Percentiles rank a stretch among this genome's conserved stretches.
phyloP scores from a whole-genome alignment of 495 filamentous ascomycete genomes.

The Penicillium goetzii region DNA sequence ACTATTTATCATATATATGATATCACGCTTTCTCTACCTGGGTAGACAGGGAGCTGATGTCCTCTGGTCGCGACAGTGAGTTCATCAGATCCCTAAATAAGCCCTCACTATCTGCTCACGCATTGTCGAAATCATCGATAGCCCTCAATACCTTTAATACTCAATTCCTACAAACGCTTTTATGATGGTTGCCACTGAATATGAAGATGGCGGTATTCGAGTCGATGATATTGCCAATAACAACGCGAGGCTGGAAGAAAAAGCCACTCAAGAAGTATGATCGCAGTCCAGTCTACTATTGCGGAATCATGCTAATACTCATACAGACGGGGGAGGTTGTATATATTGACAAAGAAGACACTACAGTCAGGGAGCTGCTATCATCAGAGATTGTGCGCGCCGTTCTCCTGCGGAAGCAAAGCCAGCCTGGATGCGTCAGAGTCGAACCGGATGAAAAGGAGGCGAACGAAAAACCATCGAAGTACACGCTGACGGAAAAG shows the following conservation, averaged over 20 bases:
- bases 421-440: background rate
- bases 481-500: background rate
- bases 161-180: background rate
- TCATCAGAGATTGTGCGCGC: background rate
- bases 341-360: background rate
- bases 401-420: background rate
- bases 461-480: background rate
- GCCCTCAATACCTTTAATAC: background rate
- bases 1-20: background rate
- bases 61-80: background rate
- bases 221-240: background rate
- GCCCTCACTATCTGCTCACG: background rate
- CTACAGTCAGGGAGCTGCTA: background rate
- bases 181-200: background rate
- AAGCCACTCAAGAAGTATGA: background rate
- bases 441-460: background rate
- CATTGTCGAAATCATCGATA: background rate
- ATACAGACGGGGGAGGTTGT: background rate
- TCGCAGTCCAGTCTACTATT: background rate
- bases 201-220: background rate
- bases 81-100: background rate
- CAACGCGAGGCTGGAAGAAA: background rate
- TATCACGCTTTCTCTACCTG: background rate
- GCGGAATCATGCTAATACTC: background rate
- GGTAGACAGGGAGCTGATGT: background rate